These are phyloP conservation scores for Pyricularia pennisetigena DNA, from an alignment of 2,329 filamentous ascomycete species.

Conservation along the genomic window DNA sequence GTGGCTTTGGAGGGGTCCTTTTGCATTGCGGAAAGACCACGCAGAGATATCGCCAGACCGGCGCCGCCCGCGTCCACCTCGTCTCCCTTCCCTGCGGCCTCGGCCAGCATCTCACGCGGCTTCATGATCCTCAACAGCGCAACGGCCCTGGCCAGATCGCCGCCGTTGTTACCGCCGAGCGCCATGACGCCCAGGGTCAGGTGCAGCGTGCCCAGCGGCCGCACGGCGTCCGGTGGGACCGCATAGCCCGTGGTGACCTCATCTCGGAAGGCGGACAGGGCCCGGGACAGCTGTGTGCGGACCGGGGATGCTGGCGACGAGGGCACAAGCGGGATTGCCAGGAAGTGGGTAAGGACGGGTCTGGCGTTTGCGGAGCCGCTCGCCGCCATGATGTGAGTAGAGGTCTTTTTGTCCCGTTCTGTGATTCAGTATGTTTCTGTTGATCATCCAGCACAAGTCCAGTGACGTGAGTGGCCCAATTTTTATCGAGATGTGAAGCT, in stretches of 20 bases:
- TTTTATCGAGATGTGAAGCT: too few species aligned
- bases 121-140: slow-evolving; percentile 26
- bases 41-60: slow-evolving; percentile 34
- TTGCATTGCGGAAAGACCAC: slow-evolving; percentile 54
- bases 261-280: slow-evolving; percentile 50
- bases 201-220: slow-evolving; percentile 73
- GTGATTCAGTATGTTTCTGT: background rate
- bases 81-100: slow-evolving; percentile 7
- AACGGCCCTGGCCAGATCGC: slow-evolving; percentile 27
- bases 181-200: slow-evolving; percentile 83
- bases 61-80: background rate
- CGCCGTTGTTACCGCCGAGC: slow-evolving; percentile 27
- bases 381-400: background rate
- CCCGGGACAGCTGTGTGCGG: slow-evolving; percentile 53
- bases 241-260: slow-evolving; percentile 34
- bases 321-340: slow-evolving; percentile 64
- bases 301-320: slow-evolving; percentile 29
- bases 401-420: background rate
- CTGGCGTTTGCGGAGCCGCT: slow-evolving; percentile 1
- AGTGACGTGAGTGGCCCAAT: background rate
- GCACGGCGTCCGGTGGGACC: slow-evolving; percentile 57
- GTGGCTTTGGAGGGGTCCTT: slow-evolving; percentile 38
- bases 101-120: slow-evolving; percentile 28
- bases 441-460: background rate
- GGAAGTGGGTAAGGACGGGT: slow-evolving; percentile 52